Evolutionary conservation across 2,329 filamentous ascomycete species (phyloP).

Genomic region (Hypoxylon sp.): DNA sequence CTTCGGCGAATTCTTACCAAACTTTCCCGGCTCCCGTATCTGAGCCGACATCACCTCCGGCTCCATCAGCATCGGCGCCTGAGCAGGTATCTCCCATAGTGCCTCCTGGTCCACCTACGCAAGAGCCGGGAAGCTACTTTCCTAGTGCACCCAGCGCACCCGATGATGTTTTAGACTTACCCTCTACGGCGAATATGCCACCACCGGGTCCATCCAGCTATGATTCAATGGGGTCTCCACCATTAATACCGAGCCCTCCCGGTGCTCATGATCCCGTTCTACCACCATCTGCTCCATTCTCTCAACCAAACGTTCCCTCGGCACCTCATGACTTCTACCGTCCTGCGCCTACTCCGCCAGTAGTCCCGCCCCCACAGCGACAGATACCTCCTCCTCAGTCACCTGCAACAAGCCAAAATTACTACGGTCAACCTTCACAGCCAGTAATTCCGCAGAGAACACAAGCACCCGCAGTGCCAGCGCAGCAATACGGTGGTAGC

Average conservation of each 20-base stretch:
- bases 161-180: slow-evolving; percentile 48
- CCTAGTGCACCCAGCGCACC: slow-evolving; percentile 46
- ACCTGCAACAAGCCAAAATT: slow-evolving; percentile 48
- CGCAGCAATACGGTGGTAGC: slow-evolving; percentile 49
- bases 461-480: slow-evolving; percentile 37
- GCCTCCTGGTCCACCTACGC: slow-evolving; percentile 49
- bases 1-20: slow-evolving; percentile 49
- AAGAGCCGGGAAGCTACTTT: slow-evolving; percentile 53
- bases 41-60: slow-evolving; percentile 55
- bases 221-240: slow-evolving; percentile 45
- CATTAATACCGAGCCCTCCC: slow-evolving; percentile 49
- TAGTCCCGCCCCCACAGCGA: slow-evolving; percentile 44
- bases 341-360: slow-evolving; percentile 48
- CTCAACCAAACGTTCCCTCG: slow-evolving; percentile 50
- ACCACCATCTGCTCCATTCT: slow-evolving; percentile 54
- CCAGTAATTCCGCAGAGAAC: slow-evolving; percentile 46
- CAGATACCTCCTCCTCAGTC: slow-evolving; percentile 46
- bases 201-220: slow-evolving; percentile 50
- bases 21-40: slow-evolving; percentile 56
- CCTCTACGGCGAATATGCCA: slow-evolving; percentile 53
- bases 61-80: slow-evolving; percentile 48
- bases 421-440: slow-evolving; percentile 45
- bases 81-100: slow-evolving; percentile 56
- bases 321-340: slow-evolving; percentile 57
- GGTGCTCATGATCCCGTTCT: slow-evolving; percentile 45